Base-by-base conservation (phyloP, 2,329 filamentous ascomycete species). In the Lomentospora prolificans region DNA sequence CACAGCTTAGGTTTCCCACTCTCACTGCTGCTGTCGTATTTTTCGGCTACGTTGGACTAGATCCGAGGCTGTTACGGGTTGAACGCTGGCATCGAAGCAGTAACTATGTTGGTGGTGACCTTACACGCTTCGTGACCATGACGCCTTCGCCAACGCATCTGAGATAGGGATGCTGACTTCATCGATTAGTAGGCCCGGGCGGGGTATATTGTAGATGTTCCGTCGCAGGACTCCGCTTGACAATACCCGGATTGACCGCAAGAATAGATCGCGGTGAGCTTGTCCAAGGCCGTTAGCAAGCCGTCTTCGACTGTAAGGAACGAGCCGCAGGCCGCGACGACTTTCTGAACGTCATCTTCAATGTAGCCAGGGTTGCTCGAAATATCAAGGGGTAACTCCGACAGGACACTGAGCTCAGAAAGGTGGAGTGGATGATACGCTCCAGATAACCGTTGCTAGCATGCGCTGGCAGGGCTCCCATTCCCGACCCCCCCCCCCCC, bases 401-500 rank as follows among this genome's bases (percentile, higher is more conserved):
- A 44, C 10, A 71, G 41, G 48, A 39, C 51, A 1, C 36, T 44
- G n/a, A 75, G 53, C 57, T 77, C 71, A 0, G 57, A 6, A 2
- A 75, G 12, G 0, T 55, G 61, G 22, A 76, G 57, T 4, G 73
- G 74, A 2, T 67, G 69, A 50, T 67, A 71, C 3, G 64, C 63
- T 4, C 63, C 55, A n/a, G 2, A 62, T 59, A 3, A 63, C 57
- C 8, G 67, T 50, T 6, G 63, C 59, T 4, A 78, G 65, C 7
- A 76, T 61, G 3, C 63, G 56, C 53, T 57, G 63, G 60, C 66
- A 75, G 5, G 67, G 36, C 0, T 66, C 51, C 3, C 60, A 57
- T 57, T 72, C 60, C 39, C n/a, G n/a, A n/a, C n/a, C n/a, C n/a
- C n/a, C n/a, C n/a, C n/a, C n/a, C n/a, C n/a, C n/a, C n/a, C n/a